These are phyloP conservation scores for Closterium sp. DNA, from an alignment of 139 green algal species.

Conservation along the genomic window DNA sequence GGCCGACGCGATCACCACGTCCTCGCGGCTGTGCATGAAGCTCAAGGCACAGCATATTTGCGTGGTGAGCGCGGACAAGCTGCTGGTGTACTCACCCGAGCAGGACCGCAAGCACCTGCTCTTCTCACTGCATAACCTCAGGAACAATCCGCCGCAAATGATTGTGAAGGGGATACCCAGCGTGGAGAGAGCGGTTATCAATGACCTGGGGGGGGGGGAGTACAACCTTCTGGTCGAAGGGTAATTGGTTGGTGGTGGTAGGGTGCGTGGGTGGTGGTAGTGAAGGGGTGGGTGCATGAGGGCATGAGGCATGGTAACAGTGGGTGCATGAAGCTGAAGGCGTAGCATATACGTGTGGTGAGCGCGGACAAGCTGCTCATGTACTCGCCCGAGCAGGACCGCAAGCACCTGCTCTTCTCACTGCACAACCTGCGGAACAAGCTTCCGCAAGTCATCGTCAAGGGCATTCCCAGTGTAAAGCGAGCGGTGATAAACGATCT, in stretches of 20 bases:
- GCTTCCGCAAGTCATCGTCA: slow-evolving; percentile 75
- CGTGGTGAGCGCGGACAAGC: slow-evolving; percentile 35
- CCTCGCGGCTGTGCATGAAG: slow-evolving; percentile 51
- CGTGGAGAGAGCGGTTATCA: slow-evolving; percentile 87
- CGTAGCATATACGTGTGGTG: slow-evolving; percentile 47
- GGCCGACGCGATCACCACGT: slow-evolving; percentile 54
- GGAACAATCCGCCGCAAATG: too few relatives aligned
- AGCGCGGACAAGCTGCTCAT: slow-evolving; percentile 40
- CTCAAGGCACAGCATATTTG: slow-evolving; percentile 67
- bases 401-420: too few relatives aligned
- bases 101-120: slow-evolving; percentile 14
- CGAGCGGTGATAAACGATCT: slow-evolving; percentile 83
- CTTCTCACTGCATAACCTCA: slow-evolving; percentile 55
- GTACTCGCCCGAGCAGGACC: too few relatives aligned
- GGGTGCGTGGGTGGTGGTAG: slow-evolving; percentile 32
- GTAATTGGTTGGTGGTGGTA: slow-evolving; percentile 1
- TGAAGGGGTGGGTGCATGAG: too few relatives aligned
- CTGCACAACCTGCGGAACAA: slow-evolving; percentile 47
- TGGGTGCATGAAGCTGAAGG: slow-evolving; percentile 60
- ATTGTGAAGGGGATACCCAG: slow-evolving; percentile 72
- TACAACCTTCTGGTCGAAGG: slow-evolving; percentile 81
- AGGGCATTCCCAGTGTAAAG: slow-evolving; percentile 67
- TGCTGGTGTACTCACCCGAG: slow-evolving; percentile 52
- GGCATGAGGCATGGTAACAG: too few relatives aligned
- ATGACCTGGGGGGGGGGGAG: slow-evolving; percentile 54